Evolutionary conservation across 176 grass and related monocot species (phyloP).

Genomic region (Raddia distichophylla): DNA sequence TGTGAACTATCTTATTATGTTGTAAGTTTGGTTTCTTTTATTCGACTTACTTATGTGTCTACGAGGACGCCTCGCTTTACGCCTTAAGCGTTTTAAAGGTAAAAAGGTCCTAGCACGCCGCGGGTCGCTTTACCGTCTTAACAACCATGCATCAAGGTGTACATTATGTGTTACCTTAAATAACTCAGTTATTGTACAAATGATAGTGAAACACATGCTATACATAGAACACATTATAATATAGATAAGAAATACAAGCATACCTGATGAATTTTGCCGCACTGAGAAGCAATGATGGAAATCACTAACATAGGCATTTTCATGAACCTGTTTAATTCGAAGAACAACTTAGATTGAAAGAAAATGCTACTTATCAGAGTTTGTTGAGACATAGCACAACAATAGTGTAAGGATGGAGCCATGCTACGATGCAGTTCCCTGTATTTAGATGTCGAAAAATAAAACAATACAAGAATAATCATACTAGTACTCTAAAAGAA

Average conservation of each 20-base stretch:
- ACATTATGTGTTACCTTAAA: not conserved
- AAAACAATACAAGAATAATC: slow-evolving; percentile 17
- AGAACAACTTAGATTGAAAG: slow-evolving; percentile 19
- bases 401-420: slow-evolving; percentile 5
- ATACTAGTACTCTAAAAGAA: slow-evolving; percentile 8
- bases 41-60: too few species aligned
- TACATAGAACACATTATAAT: not conserved
- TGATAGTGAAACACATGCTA: slow-evolving; percentile 11
- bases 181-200: not conserved
- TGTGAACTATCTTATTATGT: too few species aligned
- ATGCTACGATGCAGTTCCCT: not conserved
- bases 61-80: too few species aligned
- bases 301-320: slow-evolving; percentile 90
- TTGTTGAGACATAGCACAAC: not conserved
- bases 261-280: slow-evolving; percentile 77
- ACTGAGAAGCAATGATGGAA: slow-evolving; percentile 91
- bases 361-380: slow-evolving; percentile 4
- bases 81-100: too few species aligned
- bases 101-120: too few species aligned
- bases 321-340: slow-evolving; percentile 72
- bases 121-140: too few species aligned
- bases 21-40: too few species aligned
- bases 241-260: slow-evolving; percentile 15
- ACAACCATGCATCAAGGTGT: not conserved
- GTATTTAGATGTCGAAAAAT: slow-evolving; percentile 14